Evolutionary conservation across 2,329 filamentous ascomycete genomes (phyloP).

Genomic region (Colletotrichum trifolii): DNA sequence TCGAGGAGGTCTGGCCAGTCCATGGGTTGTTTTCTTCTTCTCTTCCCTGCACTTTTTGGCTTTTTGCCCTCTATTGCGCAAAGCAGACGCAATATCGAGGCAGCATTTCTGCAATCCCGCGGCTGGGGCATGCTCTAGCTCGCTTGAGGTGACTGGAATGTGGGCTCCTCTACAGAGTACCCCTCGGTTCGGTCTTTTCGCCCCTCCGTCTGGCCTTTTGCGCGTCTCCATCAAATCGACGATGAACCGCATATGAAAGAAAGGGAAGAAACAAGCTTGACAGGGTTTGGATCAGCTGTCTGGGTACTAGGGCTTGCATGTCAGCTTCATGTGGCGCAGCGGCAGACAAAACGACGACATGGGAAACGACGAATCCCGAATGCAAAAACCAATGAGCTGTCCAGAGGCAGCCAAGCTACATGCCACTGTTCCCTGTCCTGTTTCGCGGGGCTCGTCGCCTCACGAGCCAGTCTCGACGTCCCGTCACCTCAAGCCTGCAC

Average conservation of each 20-base stretch:
- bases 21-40: constrained; percentile 1
- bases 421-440: constrained; percentile 24
- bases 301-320: constrained; percentile 1
- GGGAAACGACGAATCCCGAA: constrained; percentile 14
- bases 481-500: constrained; percentile 11
- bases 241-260: constrained; percentile 23
- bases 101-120: constrained; percentile 32
- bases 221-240: constrained; percentile 28
- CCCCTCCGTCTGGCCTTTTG: constrained; percentile 24
- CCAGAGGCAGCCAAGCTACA: constrained; percentile 21
- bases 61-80: constrained; percentile 5
- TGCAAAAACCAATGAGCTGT: constrained; percentile 22
- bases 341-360: neutral
- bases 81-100: constrained; percentile 31
- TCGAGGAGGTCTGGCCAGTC: constrained; percentile 8
- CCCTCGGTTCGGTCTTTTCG: constrained; percentile 21
- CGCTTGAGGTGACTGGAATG: constrained; percentile 35
- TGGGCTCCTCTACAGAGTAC: constrained; percentile 12
- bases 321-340: constrained; percentile 24
- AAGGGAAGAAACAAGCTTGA: constrained; percentile 14
- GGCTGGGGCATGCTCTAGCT: constrained; percentile 33
- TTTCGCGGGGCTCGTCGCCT: constrained; percentile 24
- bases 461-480: constrained; percentile 18
- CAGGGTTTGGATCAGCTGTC: constrained; percentile 5
- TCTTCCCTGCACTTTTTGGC: neutral